phyloP scores from a whole-genome alignment of 805 yeast species.

The Lipomyces yamadae region DNA sequence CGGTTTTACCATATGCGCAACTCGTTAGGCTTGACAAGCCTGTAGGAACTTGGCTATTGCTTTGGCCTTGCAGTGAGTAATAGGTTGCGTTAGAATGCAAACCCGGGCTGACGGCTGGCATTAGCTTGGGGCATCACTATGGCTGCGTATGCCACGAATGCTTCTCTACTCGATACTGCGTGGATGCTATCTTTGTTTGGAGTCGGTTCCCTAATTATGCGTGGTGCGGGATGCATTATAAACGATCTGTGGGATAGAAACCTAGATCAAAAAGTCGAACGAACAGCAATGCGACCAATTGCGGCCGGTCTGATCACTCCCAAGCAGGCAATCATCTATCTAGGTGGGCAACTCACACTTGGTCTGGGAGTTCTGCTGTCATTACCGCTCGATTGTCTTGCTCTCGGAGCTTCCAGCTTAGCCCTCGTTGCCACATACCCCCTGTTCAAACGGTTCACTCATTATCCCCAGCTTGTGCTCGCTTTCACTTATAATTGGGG shows the following conservation, averaged over 20 bases:
- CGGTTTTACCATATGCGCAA: conserved; percentile 87
- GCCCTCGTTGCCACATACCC: conserved; percentile 87
- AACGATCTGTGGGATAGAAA: conserved; percentile 87
- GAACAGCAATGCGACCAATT: conserved; percentile 91
- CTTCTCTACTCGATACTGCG: conserved; percentile 66
- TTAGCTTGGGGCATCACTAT: conserved; percentile 83
- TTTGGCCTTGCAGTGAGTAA: conserved; percentile 66
- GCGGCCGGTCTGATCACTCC: conserved; percentile 82
- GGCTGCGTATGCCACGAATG: conserved; percentile 74
- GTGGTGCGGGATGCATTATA: conserved; percentile 98
- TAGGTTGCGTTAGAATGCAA: background rate
- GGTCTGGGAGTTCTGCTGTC: conserved; percentile 74
- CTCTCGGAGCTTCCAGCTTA: conserved; percentile 79
- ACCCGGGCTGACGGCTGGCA: background rate
- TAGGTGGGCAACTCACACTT: conserved; percentile 72
- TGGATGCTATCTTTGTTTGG: conserved; percentile 73
- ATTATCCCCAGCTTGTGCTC: conserved; percentile 87
- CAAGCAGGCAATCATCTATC: conserved; percentile 69
- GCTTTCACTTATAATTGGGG: conserved; percentile 94
- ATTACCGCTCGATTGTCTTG: conserved; percentile 81
- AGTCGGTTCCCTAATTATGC: conserved; percentile 85
- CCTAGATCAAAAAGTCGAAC: conserved; percentile 79
- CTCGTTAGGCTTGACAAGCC: conserved; percentile 92
- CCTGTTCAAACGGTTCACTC: conserved; percentile 89
- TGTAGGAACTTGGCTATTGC: conserved; percentile 86